Evolutionary conservation across 805 yeast species (phyloP).

Genomic region (Blastobotrys attinorum): DNA sequence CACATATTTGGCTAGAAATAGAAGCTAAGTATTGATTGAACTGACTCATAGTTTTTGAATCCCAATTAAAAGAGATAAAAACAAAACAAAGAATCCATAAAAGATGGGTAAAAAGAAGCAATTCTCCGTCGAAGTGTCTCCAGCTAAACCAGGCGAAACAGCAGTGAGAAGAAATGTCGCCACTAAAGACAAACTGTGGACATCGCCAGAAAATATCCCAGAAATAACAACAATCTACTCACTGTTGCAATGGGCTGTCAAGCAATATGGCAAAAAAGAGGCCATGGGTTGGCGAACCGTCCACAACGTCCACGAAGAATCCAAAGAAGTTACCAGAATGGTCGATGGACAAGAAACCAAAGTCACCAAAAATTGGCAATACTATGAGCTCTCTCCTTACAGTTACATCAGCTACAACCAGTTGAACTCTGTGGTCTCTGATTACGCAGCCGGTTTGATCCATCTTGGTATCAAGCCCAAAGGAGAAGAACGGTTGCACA

Average conservation of each 20-base stretch:
- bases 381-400: constrained; percentile 71
- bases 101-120: constrained; percentile 3
- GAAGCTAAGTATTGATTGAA: too few species aligned
- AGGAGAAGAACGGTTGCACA: constrained; percentile 58
- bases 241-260: constrained; percentile 53
- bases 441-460: constrained; percentile 68
- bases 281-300: constrained; percentile 77
- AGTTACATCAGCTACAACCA: constrained; percentile 55
- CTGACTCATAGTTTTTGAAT: too few species aligned
- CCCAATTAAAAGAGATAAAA: too few species aligned
- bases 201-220: constrained; percentile 51
- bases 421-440: constrained; percentile 40
- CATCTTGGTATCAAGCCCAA: constrained; percentile 62
- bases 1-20: too few species aligned
- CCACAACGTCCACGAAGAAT: constrained; percentile 66
- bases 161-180: constrained; percentile 28
- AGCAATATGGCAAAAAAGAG: constrained; percentile 43
- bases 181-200: constrained; percentile 34
- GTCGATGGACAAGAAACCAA: constrained; percentile 67
- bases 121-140: constrained; percentile 28
- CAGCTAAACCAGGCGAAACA: constrained; percentile 29
- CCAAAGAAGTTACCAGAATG: constrained; percentile 61
- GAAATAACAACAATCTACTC: constrained; percentile 66
- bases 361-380: constrained; percentile 83
- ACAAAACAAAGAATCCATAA: too few species aligned